Evolutionary conservation across 352 stramenopile genomes (phyloP).

Genomic region (Globisporangium acanthophoron): DNA sequence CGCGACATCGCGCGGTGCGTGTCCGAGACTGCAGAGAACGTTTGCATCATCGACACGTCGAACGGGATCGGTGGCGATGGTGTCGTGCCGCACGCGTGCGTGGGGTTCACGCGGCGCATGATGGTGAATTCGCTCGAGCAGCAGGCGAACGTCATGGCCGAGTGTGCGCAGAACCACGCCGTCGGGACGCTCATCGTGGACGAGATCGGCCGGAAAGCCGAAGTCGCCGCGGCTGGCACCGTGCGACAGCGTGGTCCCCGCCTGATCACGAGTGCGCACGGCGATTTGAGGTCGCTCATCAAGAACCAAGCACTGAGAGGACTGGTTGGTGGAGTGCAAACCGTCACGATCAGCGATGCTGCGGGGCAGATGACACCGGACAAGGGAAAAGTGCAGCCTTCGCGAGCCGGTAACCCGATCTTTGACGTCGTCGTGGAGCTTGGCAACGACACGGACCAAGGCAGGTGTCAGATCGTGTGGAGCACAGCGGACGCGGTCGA

Average conservation of each 20-base stretch:
- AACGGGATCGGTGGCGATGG: constrained; percentile 90
- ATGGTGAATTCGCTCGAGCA: constrained; percentile 71
- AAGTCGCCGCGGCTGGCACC: constrained; percentile 70
- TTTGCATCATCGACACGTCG: constrained; percentile 87
- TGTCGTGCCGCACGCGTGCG: constrained; percentile 64
- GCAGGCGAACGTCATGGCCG: constrained; percentile 79
- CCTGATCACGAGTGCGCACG: constrained; percentile 83
- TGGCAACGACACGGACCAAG: constrained; percentile 26
- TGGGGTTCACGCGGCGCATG: constrained; percentile 71
- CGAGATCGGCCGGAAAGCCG: constrained; percentile 77
- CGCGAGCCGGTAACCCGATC: constrained; percentile 50
- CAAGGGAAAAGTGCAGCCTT: constrained; percentile 34
- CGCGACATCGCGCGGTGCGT: constrained; percentile 68
- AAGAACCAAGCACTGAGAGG: constrained; percentile 80
- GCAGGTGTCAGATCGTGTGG: constrained; percentile 63
- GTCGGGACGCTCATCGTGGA: constrained; percentile 86
- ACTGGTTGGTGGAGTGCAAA: constrained; percentile 66
- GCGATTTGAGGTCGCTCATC: constrained; percentile 76
- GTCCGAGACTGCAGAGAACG: constrained; percentile 54
- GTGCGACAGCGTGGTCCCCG: constrained; percentile 70
- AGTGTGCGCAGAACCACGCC: constrained; percentile 90
- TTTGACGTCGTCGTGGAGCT: constrained; percentile 89
- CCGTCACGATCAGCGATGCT: not conserved
- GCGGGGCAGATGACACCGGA: constrained; percentile 16
- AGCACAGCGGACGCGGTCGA: constrained; percentile 69